Evolutionary conservation across 2,329 filamentous ascomycete genomes (phyloP).

Genomic region (Calonectria montana): DNA sequence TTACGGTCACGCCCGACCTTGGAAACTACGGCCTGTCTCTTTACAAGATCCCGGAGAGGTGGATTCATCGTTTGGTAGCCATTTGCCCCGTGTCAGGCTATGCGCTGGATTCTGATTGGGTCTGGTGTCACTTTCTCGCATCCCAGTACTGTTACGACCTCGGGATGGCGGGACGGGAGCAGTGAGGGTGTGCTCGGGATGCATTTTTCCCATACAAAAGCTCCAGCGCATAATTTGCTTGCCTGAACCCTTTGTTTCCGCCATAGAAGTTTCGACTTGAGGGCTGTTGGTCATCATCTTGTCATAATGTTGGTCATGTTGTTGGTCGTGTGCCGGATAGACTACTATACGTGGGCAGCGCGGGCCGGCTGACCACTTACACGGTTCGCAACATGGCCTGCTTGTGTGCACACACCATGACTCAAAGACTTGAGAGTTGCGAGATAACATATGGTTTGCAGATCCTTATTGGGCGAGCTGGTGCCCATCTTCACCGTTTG

Average conservation of each 20-base stretch:
- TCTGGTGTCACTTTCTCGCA: constrained; percentile 20
- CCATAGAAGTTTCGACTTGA: constrained; percentile 32
- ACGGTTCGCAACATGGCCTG: constrained; percentile 22
- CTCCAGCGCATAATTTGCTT: background rate
- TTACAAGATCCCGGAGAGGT: constrained; percentile 37
- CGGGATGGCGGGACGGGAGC: constrained; percentile 36
- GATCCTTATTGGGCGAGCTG: constrained; percentile 35
- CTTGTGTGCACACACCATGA: constrained; percentile 35
- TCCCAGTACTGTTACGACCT: constrained; percentile 29
- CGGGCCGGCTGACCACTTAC: constrained; percentile 37
- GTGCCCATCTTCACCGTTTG: constrained; percentile 31
- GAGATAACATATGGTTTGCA: constrained; percentile 31
- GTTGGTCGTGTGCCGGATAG: constrained; percentile 31
- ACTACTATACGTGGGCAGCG: constrained; percentile 26
- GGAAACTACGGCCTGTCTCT: constrained; percentile 27
- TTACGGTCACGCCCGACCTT: constrained; percentile 36
- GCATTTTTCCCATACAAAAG: background rate
- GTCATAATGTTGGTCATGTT: background rate
- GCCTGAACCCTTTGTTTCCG: constrained; percentile 12
- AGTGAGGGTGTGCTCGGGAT: constrained; percentile 34
- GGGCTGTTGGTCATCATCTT: constrained; percentile 1
- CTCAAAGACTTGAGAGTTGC: constrained; percentile 32
- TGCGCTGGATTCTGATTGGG: constrained; percentile 25
- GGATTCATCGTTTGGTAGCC: constrained; percentile 36
- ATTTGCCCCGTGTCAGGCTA: constrained; percentile 27